Percentiles rank a stretch among this genome's conserved stretches.
Conservation (phyloP, 2,329 filamentous ascomycete genomes). For the Cytospora piceae region DNA sequence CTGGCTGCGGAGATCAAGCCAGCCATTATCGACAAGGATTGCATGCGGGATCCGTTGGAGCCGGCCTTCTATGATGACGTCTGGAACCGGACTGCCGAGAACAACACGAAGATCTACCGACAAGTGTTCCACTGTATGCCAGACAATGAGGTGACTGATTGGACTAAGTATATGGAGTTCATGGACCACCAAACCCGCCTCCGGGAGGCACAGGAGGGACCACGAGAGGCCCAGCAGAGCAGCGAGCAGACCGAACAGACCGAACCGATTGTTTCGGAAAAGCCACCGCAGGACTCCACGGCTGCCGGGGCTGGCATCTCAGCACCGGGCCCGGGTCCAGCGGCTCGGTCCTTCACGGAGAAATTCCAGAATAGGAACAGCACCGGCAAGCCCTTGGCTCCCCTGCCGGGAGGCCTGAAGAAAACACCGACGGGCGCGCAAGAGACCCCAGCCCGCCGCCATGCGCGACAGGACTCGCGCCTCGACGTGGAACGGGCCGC, state of each 20-base stretch:
- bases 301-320: constrained; percentile 47
- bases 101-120: constrained; percentile 94
- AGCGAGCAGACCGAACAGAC: constrained; percentile 56
- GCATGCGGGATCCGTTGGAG: constrained; percentile 89
- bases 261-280: constrained; percentile 35
- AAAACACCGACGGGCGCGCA: constrained; percentile 10
- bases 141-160: constrained; percentile 89
- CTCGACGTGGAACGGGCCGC: constrained; percentile 38
- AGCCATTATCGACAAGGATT: constrained; percentile 81
- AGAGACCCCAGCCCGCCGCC: constrained; percentile 25
- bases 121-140: constrained; percentile 97
- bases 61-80: constrained; percentile 83
- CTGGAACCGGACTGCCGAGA: constrained; percentile 85
- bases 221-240: constrained; percentile 48
- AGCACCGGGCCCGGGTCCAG: constrained; percentile 45
- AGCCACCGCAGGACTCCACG: constrained; percentile 33
- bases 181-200: constrained; percentile 78
- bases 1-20: constrained; percentile 70
- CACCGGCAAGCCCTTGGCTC: constrained; percentile 37
- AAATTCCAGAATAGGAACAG: constrained; percentile 39
- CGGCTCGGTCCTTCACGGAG: constrained; percentile 43
- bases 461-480: constrained; percentile 31
- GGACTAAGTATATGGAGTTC: constrained; percentile 91
- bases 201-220: constrained; percentile 63
- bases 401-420: constrained; percentile 14